Base-by-base conservation (phyloP, 2,329 filamentous ascomycete species). In the Monosporascus sp. region DNA sequence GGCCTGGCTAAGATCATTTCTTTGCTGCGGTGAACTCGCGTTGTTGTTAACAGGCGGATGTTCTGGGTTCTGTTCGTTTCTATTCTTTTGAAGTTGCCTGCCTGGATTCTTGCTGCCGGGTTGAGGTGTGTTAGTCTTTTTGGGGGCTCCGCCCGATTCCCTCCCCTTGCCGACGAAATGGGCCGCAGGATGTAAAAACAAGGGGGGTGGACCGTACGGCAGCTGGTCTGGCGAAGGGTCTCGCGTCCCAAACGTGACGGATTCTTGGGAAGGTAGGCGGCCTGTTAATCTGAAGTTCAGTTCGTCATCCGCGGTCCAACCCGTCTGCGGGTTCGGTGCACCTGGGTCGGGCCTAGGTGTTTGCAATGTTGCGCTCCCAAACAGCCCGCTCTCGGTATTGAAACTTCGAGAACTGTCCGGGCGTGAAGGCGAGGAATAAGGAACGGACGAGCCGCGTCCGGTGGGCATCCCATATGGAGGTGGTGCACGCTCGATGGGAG, bases 321-420 rank as follows among this genome's bases (percentile, higher is more conserved):
- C 20, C 6, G 43, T 45, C 24, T 20, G 27, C 16, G n/a, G 26
- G 16, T 26, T 44, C 11, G 16, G 43, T 27, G 43, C 24, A 40
- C 20, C 17, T 48, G 38, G 8, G 19, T 20, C 26, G 34, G 11
- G 38, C 16, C 3, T 36, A 17, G 62, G 61, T 48, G 68, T 56
- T 52, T 63, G 56, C 51, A 76, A 52, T n/a, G 57, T 59, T 27
- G 72, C 69, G 34, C 66, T 55, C 2, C 57, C 50, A 56, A 68
- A 76, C 6, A 76, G 46, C 19, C 54, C 55, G 48, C 66, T 71
- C 51, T 76, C 73, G 11, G 67, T 62, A 11, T 54, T 59, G 57
- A 70, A 76, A 53, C 68, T 71, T 34, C 60, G 65, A 9, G 62
- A 59, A 14, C 64, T 57, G 26, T 58, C 55, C 19, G 66, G 64